Percentiles rank a stretch among this genome's conserved stretches.
These are phyloP conservation scores for Kodamaea neixiangensis DNA, from an alignment of 805 yeast species.

Conservation along the genomic window DNA sequence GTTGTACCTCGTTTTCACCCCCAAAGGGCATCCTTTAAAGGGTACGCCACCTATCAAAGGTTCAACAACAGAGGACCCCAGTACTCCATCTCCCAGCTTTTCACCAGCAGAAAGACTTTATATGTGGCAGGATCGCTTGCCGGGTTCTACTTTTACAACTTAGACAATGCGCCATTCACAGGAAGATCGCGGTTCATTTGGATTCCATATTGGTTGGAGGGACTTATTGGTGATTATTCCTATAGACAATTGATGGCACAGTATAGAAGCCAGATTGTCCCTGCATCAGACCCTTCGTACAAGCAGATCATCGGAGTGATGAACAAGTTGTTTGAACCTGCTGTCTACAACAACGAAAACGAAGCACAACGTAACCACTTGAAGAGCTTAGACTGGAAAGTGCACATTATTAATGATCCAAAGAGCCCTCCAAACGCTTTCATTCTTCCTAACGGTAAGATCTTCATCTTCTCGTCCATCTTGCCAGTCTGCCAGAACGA, in stretches of 20 bases:
- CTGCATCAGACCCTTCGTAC: constrained; percentile 62
- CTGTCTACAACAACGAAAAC: constrained; percentile 40
- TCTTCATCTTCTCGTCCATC: constrained; percentile 81
- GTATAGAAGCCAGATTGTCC: constrained; percentile 54
- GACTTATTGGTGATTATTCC: constrained; percentile 59
- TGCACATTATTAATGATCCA: constrained; percentile 66
- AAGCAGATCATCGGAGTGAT: constrained; percentile 61
- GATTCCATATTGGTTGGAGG: constrained; percentile 66
- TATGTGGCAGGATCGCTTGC: constrained; percentile 23
- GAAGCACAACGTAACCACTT: constrained; percentile 36
- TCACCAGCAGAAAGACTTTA: constrained; percentile 31
- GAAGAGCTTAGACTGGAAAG: constrained; percentile 63
- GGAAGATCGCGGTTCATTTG: constrained; percentile 71
- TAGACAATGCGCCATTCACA: constrained; percentile 82
- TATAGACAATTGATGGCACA: constrained; percentile 62
- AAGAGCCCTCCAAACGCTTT: constrained; percentile 93
- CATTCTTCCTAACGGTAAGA: constrained; percentile 94
- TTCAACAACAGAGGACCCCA: constrained; percentile 21
- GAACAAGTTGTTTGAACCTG: constrained; percentile 60
- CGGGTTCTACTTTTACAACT: constrained; percentile 35
- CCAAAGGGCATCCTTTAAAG: background rate
- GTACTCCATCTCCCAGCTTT: background rate
- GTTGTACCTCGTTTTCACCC: background rate
- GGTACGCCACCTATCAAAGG: constrained; percentile 41
- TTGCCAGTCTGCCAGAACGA: constrained; percentile 77